A percentile compares a stretch with the other conserved stretches of the same genome.
phyloP scores from a whole-genome alignment of 306 rosid genomes.

The Hylodesmum podocarpum region DNA sequence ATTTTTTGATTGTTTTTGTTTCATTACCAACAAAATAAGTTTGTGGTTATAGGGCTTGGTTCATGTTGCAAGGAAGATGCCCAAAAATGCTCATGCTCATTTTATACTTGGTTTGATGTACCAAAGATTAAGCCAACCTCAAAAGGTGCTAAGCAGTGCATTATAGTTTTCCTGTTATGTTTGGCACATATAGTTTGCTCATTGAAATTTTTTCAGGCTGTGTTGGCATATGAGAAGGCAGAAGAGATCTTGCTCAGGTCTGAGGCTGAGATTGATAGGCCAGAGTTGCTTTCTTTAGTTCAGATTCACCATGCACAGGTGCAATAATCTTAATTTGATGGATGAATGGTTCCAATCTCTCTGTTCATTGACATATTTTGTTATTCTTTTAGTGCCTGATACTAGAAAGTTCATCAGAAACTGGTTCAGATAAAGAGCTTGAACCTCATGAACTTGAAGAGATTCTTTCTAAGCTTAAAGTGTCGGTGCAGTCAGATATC shows the following conservation, averaged over 20 bases:
- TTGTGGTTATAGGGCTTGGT: conserved; percentile 75
- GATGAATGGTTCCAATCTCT: conserved; percentile 26
- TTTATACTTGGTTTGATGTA: conserved; percentile 93
- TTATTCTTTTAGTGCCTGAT: conserved; percentile 71
- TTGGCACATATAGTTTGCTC: background rate
- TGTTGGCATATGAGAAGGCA: conserved; percentile 82
- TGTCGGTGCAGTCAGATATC: conserved; percentile 74
- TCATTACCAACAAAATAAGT: conserved; percentile 12
- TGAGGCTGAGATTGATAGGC: conserved; percentile 76
- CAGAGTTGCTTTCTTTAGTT: conserved; percentile 80
- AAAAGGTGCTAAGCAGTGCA: conserved; percentile 53
- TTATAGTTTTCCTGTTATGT: conserved; percentile 13
- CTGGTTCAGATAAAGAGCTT: conserved; percentile 75
- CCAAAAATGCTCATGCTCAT: conserved; percentile 98
- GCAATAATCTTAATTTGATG: conserved; percentile 28
- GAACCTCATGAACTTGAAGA: conserved; percentile 81
- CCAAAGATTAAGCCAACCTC: conserved; percentile 91
- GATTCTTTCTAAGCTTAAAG: conserved; percentile 69
- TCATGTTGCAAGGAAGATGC: conserved; percentile 95
- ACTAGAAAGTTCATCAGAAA: conserved; percentile 75
- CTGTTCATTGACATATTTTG: conserved; percentile 42
- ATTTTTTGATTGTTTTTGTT: conserved; percentile 2
- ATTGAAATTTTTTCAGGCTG: conserved; percentile 54
- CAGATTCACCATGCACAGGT: conserved; percentile 99
- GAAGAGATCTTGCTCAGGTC: conserved; percentile 76